A percentile compares a stretch with the other conserved stretches of the same genome.
These are phyloP conservation scores for Puccinia horiana DNA, from an alignment of 1,284 basidiomycete genomes.

Conservation along the genomic window DNA sequence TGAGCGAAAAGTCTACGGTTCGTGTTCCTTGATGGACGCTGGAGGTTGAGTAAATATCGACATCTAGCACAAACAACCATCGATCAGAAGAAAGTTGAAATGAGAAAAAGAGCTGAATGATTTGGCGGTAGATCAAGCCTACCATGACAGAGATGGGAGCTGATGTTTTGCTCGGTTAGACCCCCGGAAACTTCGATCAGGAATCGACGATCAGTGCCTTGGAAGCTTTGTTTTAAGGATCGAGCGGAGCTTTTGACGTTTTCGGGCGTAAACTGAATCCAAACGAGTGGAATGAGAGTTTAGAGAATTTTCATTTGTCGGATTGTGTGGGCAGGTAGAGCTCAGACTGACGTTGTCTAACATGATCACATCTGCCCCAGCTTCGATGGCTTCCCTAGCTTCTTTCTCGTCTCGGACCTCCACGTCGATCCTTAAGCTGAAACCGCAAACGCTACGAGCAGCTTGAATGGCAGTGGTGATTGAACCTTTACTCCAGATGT, in stretches of 20 bases:
- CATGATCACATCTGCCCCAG: conserved; percentile 97
- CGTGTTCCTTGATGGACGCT: conserved; percentile 83
- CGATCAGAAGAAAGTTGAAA: background rate
- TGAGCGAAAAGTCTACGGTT: conserved; percentile 90
- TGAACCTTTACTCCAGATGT: conserved; percentile 96
- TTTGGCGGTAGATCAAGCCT: conserved; percentile 54
- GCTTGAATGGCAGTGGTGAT: conserved; percentile 83
- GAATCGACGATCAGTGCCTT: conserved; percentile 70
- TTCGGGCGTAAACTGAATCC: conserved; percentile 67
- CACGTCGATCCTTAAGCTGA: conserved; percentile 88
- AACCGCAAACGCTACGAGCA: conserved; percentile 86
- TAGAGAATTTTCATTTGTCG: background rate
- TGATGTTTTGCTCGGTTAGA: conserved; percentile 79
- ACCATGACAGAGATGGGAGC: conserved; percentile 74
- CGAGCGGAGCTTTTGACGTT: conserved; percentile 71
- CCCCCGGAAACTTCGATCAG: conserved; percentile 88
- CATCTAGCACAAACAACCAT: conserved; percentile 68
- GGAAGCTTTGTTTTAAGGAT: conserved; percentile 73
- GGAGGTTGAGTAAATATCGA: conserved; percentile 90
- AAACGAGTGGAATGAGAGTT: background rate
- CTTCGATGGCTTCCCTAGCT: conserved; percentile 91
- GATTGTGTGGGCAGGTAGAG: background rate
- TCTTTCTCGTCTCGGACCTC: conserved; percentile 86
- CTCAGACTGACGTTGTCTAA: conserved; percentile 71
- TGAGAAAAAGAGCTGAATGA: background rate